Conservation (phyloP, 1,139 yeast species). For the Zygoascus meyerae region DNA sequence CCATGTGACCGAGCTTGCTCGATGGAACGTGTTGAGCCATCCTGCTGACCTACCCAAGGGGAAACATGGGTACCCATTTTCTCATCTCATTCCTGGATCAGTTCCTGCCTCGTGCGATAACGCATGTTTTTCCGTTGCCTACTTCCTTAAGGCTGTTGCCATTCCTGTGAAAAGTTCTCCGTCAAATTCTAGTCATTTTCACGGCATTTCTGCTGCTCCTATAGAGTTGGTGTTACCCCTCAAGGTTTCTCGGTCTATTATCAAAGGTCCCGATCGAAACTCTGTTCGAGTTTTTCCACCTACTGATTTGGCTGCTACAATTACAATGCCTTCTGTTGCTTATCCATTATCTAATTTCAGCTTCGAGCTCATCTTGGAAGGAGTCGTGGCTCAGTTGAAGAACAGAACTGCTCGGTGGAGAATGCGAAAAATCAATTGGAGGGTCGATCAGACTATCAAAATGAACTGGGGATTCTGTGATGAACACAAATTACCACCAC, state of each 20-base stretch:
- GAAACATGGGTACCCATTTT: slow-evolving; percentile 84
- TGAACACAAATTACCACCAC: slow-evolving; percentile 11
- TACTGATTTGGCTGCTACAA: slow-evolving; percentile 80
- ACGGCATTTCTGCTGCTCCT: slow-evolving; percentile 23
- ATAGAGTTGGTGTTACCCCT: slow-evolving; percentile 41
- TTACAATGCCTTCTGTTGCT: slow-evolving; percentile 80
- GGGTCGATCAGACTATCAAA: slow-evolving; percentile 75
- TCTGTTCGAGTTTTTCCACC: slow-evolving; percentile 93
- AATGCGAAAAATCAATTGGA: slow-evolving; percentile 84
- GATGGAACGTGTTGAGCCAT: slow-evolving; percentile 77
- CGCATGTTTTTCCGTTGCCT: slow-evolving; percentile 52
- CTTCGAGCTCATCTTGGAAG: slow-evolving; percentile 74
- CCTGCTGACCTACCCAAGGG: slow-evolving; percentile 53
- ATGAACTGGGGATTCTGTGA: slow-evolving; percentile 40
- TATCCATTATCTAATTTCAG: slow-evolving; percentile 85
- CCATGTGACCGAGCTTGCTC: slow-evolving; percentile 57
- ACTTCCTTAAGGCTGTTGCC: slow-evolving; percentile 66
- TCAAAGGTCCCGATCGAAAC: slow-evolving; percentile 79
- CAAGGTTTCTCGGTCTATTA: slow-evolving; percentile 68
- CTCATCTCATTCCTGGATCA: slow-evolving; percentile 88
- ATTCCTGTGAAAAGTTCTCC: slow-evolving; percentile 35
- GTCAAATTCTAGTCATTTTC: slow-evolving; percentile 39
- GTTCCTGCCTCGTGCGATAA: slow-evolving; percentile 72
- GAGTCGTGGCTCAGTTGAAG: slow-evolving; percentile 43
- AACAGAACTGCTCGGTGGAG: slow-evolving; percentile 68